A percentile compares a stretch with the other conserved stretches of the same genome.
These are phyloP conservation scores for Russula sp. DNA, from an alignment of 768 basidiomycete genomes.

Conservation along the genomic window DNA sequence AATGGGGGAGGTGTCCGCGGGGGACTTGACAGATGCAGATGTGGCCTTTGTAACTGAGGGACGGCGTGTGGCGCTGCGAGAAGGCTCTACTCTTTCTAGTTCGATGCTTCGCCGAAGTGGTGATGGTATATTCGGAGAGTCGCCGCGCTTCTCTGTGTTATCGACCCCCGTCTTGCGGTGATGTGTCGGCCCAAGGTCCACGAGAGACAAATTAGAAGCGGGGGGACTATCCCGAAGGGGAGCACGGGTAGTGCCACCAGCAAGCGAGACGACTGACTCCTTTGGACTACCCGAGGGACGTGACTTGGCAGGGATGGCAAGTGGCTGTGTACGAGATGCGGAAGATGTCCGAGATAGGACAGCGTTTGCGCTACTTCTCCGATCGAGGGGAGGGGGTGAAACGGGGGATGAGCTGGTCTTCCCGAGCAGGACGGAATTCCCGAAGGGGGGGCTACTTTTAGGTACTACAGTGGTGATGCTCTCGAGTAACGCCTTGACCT, in stretches of 20 bases:
- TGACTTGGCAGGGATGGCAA: conserved; percentile 44
- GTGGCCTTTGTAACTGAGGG: conserved; percentile 46
- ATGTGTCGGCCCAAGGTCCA: conserved; percentile 44
- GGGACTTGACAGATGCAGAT: conserved; percentile 32
- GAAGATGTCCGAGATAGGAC: conserved; percentile 30
- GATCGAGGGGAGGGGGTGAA: conserved; percentile 32
- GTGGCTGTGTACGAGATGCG: conserved; percentile 29
- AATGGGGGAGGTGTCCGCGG: conserved; percentile 33
- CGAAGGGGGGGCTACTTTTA: conserved; percentile 34
- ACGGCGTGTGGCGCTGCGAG: conserved; percentile 49
- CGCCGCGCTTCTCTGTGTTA: conserved; percentile 49
- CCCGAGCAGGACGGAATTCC: conserved; percentile 20
- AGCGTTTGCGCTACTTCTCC: conserved; percentile 30
- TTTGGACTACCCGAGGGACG: conserved; percentile 57
- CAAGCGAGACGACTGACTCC: conserved; percentile 42
- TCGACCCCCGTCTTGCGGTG: conserved; percentile 48
- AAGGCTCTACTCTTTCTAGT: conserved; percentile 47
- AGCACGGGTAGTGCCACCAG: conserved; percentile 42
- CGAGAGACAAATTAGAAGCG: conserved; percentile 45
- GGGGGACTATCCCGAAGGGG: conserved; percentile 44
- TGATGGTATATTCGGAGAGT: conserved; percentile 56
- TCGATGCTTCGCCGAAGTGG: conserved; percentile 60
- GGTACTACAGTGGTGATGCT: conserved; percentile 39
- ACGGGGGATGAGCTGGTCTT: conserved; percentile 26
- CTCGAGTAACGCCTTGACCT: conserved; percentile 67